Conservation (phyloP, 176 grass and related monocot genomes). For the Aechmea fasciata region DNA sequence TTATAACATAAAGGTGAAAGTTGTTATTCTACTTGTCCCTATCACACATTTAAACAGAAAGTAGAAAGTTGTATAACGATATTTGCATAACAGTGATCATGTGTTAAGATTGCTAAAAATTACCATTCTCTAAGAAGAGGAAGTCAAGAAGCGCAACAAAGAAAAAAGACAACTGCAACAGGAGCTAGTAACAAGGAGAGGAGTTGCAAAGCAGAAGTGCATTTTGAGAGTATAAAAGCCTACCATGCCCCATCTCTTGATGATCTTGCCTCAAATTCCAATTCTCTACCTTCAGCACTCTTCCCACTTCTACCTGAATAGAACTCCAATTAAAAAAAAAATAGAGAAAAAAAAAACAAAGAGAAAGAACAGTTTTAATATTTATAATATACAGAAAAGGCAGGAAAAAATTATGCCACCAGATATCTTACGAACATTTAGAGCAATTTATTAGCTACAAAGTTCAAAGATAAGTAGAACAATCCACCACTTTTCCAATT, state of each 20-base stretch:
- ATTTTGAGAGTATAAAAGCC: slow-evolving; percentile 20
- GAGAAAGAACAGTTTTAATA: slow-evolving; percentile 12
- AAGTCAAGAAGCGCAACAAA: too few species aligned
- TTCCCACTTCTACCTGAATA: slow-evolving; percentile 44
- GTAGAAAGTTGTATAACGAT: too few species aligned
- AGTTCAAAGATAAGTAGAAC: too few species aligned
- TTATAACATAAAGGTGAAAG: too few species aligned
- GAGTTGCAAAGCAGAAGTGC: not conserved
- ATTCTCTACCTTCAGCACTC: slow-evolving; percentile 32
- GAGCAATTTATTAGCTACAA: too few species aligned
- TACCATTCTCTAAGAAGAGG: too few species aligned
- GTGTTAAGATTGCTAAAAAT: too few species aligned
- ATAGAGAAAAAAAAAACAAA: slow-evolving; percentile 2
- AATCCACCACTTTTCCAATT: too few species aligned
- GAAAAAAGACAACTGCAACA: not conserved
- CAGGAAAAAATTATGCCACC: not conserved
- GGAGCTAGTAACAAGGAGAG: slow-evolving; percentile 1
- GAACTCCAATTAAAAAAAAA: not conserved
- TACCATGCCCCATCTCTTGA: slow-evolving; percentile 82
- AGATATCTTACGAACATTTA: too few species aligned
- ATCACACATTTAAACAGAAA: too few species aligned
- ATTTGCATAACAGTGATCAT: too few species aligned
- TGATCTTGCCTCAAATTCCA: slow-evolving; percentile 95
- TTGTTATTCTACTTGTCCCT: too few species aligned
- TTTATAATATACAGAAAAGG: slow-evolving; percentile 6